A percentile compares a stretch with the other conserved stretches of the same genome.
These are phyloP conservation scores for Boletus eberwhitei DNA, from an alignment of 768 basidiomycete genomes.

Conservation along the genomic window DNA sequence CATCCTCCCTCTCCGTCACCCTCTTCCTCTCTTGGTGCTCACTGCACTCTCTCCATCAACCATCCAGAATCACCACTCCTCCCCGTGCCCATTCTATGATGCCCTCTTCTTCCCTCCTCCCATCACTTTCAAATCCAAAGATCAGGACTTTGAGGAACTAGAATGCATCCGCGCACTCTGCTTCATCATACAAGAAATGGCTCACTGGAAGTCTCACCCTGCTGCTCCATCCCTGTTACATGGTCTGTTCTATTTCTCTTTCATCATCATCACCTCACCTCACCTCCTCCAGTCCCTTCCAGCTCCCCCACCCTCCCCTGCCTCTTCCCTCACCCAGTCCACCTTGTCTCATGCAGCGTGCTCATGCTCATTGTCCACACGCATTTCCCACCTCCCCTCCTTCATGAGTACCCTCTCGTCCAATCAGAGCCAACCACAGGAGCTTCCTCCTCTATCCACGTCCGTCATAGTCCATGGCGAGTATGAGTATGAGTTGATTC, in stretches of 20 bases:
- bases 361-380: slow-evolving; percentile 30
- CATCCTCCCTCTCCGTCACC: slow-evolving; percentile 28
- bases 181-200: slow-evolving; percentile 37
- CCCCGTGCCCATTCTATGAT: slow-evolving; percentile 29
- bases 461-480: slow-evolving; percentile 32
- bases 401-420: slow-evolving; percentile 35
- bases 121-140: slow-evolving; percentile 1
- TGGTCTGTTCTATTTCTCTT: slow-evolving; percentile 4
- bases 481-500: slow-evolving; percentile 23
- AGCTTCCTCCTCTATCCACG: slow-evolving; percentile 24
- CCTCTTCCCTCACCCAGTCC: slow-evolving; percentile 25
- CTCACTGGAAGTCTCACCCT: slow-evolving; percentile 19
- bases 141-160: slow-evolving; percentile 22
- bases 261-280: background rate
- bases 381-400: slow-evolving; percentile 31
- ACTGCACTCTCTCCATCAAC: slow-evolving; percentile 19
- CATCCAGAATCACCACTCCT: slow-evolving; percentile 31
- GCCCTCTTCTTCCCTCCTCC: slow-evolving; percentile 33
- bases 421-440: slow-evolving; percentile 29
- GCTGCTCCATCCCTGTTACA: background rate
- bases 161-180: slow-evolving; percentile 35
- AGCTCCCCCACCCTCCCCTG: slow-evolving; percentile 26
- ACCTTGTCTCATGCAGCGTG: slow-evolving; percentile 25
- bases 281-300: slow-evolving; percentile 17
- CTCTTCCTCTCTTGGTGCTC: slow-evolving; percentile 31